Conservation (phyloP, 441 rosid genomes). For the Aleurites moluccanus region DNA sequence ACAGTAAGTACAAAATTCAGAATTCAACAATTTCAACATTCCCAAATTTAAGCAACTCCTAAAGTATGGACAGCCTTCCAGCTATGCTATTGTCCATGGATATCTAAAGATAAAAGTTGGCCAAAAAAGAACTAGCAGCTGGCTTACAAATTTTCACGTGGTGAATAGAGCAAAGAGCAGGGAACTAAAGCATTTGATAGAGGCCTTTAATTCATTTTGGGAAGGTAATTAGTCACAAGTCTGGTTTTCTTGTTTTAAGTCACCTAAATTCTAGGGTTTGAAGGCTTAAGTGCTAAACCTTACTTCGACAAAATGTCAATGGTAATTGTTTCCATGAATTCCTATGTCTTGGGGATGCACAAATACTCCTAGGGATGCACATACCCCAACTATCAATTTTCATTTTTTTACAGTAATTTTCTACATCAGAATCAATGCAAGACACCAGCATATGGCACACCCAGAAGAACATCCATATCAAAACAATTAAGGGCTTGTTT, state of each 20-base stretch:
- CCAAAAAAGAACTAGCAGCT: conserved; percentile 6
- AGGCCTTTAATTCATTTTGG: not conserved
- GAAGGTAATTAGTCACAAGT: not conserved
- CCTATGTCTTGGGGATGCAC: not conserved
- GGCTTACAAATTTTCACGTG: not conserved
- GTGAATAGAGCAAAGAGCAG: not conserved
- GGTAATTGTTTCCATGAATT: not conserved
- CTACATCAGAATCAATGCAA: not conserved
- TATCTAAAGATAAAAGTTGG: not conserved
- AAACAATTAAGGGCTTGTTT: too few relatives aligned
- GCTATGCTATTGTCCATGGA: not conserved
- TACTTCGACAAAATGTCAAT: not conserved
- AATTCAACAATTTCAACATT: not conserved
- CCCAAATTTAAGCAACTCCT: not conserved
- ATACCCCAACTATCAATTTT: not conserved
- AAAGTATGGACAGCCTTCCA: not conserved
- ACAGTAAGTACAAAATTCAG: too few relatives aligned
- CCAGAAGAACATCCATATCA: not conserved
- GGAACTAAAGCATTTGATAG: not conserved
- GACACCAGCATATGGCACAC: not conserved
- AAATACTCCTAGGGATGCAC: too few relatives aligned
- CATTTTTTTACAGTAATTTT: not conserved
- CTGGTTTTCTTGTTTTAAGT: not conserved
- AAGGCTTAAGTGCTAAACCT: not conserved
- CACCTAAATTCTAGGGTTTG: not conserved